These are phyloP conservation scores for Crithidia expoeki DNA, from an alignment of 208 protist genomes.

Conservation along the genomic window DNA sequence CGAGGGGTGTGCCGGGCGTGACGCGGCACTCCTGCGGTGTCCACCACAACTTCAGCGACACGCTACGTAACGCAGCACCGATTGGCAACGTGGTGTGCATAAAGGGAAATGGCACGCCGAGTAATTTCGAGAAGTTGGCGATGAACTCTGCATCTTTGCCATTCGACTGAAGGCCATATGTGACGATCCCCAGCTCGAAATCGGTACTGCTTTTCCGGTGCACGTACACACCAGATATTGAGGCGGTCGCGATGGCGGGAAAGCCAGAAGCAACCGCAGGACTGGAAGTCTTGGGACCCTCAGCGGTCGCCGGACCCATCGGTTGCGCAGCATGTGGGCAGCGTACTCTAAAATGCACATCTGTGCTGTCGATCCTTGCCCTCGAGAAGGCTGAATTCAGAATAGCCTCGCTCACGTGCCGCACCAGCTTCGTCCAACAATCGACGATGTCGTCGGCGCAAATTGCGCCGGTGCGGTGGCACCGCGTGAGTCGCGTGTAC, in stretches of 20 bases:
- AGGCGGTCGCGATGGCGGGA: no score
- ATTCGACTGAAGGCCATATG: constrained; percentile 23
- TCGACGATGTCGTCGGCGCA: constrained; percentile 12
- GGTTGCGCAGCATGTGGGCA: no score
- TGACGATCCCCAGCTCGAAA: constrained; percentile 60
- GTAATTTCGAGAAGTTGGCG: constrained; percentile 19
- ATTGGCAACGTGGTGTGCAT: constrained; percentile 42
- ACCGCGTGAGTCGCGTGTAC: constrained; percentile 46
- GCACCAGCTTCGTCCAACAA: constrained; percentile 35
- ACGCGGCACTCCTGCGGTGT: constrained; percentile 49
- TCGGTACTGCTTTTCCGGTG: constrained; percentile 14
- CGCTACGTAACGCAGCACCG: constrained; percentile 44
- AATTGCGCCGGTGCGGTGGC: constrained; percentile 39
- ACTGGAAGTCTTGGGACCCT: background rate
- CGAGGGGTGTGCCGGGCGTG: constrained; percentile 44
- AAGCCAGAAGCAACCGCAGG: background rate
- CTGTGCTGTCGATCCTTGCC: background rate
- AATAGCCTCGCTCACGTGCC: constrained; percentile 28
- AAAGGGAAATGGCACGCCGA: constrained; percentile 14
- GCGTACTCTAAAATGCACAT: no score
- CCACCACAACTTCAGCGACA: constrained; percentile 65
- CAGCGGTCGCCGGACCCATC: background rate
- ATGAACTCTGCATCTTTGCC: constrained; percentile 21
- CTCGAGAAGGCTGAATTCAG: background rate
- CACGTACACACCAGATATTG: constrained; percentile 48